Conservation (phyloP, 225 moss, liverwort and hornwort species). For the Asterella californica region DNA sequence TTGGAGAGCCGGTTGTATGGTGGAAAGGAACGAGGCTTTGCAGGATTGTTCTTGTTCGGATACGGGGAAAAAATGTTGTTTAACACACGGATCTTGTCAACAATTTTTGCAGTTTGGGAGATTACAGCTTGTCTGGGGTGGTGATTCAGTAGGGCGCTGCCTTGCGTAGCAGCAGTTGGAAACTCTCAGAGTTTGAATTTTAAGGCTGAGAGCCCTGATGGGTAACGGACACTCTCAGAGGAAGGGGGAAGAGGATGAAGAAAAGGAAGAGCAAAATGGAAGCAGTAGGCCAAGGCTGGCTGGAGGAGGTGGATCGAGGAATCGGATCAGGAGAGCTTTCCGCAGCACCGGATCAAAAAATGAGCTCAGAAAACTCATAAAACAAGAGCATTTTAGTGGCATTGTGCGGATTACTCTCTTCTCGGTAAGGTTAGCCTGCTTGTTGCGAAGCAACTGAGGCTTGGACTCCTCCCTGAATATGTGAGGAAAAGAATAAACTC, state of each 20-base stretch:
- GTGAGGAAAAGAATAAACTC: background rate
- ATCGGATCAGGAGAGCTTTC: slow-evolving; percentile 27
- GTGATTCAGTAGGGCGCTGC: background rate
- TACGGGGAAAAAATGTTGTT: background rate
- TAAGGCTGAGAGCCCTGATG: slow-evolving; percentile 20
- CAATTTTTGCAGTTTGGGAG: background rate
- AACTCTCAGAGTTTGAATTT: slow-evolving; percentile 2
- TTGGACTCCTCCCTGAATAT: background rate
- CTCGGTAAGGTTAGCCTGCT: slow-evolving; percentile 44
- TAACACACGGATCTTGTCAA: background rate
- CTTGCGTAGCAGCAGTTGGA: background rate
- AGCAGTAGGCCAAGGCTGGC: slow-evolving; percentile 30
- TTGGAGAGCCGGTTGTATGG: background rate
- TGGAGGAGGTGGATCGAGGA: slow-evolving; percentile 12
- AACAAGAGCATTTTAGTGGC: slow-evolving; percentile 71
- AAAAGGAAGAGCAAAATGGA: slow-evolving; percentile 30
- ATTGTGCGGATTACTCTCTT: slow-evolving; percentile 66
- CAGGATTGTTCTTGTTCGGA: background rate
- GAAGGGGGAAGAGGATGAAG: slow-evolving; percentile 30
- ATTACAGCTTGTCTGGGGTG: background rate
- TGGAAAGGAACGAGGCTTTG: no score
- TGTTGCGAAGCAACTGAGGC: background rate
- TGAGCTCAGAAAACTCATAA: slow-evolving; percentile 26
- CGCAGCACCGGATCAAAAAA: slow-evolving; percentile 34
- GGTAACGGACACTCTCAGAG: slow-evolving; percentile 20